These are phyloP conservation scores for Zanthoxylum bungeanum DNA, from an alignment of 345 rosid genomes.

Conservation along the genomic window DNA sequence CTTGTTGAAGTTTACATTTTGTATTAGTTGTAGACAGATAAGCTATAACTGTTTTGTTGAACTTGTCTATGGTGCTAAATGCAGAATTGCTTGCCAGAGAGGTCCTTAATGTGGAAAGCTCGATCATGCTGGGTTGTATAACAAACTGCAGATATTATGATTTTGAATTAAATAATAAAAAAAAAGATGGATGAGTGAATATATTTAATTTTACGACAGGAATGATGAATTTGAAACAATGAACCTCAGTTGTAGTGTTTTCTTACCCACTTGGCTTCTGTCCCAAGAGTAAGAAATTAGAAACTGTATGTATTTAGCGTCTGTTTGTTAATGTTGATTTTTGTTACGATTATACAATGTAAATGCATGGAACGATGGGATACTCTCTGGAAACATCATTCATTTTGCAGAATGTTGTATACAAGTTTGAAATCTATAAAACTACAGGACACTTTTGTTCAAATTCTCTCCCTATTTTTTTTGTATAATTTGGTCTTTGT, in stretches of 20 bases:
- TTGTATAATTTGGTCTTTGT: no score
- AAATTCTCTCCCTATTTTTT: no score
- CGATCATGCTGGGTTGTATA: slow-evolving; percentile 16
- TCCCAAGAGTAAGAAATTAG: slow-evolving; percentile 1
- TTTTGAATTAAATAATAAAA: not conserved
- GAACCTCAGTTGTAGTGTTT: slow-evolving; percentile 2
- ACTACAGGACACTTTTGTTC: no score
- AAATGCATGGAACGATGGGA: not conserved
- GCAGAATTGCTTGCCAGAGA: slow-evolving; percentile 23
- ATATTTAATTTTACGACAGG: not conserved
- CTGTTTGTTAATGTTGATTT: not conserved
- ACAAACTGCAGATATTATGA: slow-evolving; percentile 11
- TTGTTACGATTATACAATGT: not conserved
- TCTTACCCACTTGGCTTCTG: slow-evolving; percentile 11
- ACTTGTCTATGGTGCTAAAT: not conserved
- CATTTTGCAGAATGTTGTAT: slow-evolving; percentile 1
- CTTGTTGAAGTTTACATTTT: not conserved
- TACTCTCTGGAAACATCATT: not conserved
- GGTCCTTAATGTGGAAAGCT: not conserved
- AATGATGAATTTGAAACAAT: slow-evolving; percentile 8
- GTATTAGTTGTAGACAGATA: not conserved
- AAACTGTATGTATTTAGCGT: not conserved
- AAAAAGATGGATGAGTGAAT: slow-evolving; percentile 10
- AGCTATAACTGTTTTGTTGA: not conserved
- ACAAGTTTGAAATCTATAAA: not conserved